These are phyloP conservation scores for Magnaporthales sp. DNA, from an alignment of 2,329 filamentous ascomycete genomes.

Conservation along the genomic window DNA sequence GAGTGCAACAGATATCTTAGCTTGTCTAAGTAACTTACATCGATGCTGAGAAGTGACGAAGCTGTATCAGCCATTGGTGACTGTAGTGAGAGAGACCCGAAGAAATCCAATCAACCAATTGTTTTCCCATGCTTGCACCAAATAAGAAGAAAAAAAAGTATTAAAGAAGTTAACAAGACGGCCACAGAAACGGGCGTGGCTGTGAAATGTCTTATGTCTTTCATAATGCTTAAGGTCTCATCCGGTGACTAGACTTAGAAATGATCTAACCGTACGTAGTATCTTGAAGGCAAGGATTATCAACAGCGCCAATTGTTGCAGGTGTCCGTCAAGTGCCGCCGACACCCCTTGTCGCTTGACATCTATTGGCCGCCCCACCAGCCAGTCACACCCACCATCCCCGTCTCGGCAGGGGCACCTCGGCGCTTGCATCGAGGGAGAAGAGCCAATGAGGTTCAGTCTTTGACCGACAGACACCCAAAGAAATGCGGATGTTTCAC, in stretches of 20 bases:
- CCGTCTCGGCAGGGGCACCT: constrained; percentile 4
- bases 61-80: too few species aligned
- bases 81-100: too few species aligned
- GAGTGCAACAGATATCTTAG: too few species aligned
- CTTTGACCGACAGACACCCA: background rate
- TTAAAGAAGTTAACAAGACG: too few species aligned
- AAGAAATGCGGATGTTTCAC: background rate
- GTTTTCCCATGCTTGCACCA: too few species aligned
- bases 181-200: background rate
- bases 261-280: background rate
- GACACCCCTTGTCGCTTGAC: background rate
- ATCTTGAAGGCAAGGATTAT: background rate
- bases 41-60: too few species aligned
- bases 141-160: background rate
- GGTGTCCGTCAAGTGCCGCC: background rate
- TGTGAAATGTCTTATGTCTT: too few species aligned
- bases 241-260: background rate
- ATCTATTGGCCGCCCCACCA: constrained; percentile 1
- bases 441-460: background rate
- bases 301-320: background rate
- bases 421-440: background rate
- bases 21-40: too few species aligned
- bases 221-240: background rate
- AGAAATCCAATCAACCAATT: too few species aligned
- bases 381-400: background rate